Evolutionary conservation across 2,329 filamentous ascomycete genomes (phyloP), one percentile per base, ranked within the genome.

Genomic region (Fusarium albidum): DNA sequence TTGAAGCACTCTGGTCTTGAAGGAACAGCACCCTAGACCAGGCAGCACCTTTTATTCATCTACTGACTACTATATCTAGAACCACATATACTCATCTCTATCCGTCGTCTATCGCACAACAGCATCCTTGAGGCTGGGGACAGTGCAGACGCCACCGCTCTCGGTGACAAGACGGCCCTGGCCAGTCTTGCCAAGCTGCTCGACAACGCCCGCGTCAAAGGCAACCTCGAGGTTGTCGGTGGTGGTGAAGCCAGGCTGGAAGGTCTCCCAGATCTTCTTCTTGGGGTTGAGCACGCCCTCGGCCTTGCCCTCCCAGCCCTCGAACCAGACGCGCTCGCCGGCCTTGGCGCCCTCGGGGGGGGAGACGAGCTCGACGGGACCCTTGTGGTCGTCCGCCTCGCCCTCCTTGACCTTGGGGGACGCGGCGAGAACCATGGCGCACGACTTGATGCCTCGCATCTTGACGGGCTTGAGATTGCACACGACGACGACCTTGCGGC

Each of bases 381-480:
- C 90, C 61, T 88, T 92, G 79, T 96, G 92, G 73, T 94, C 86
- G 70, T 91, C 88, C 14, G 14, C 33, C 70, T 92, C 93, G 37
- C 92, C 94, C 69, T 94, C 90, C 69, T 88, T 87, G 40, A 90
- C 74, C 54, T 83, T 82, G n/a, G 94, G 95, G 14, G 92, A 96
- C 3, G 95, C 95, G 9, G 95, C 95, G 32, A 99, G 84, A 13
- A 99, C 95, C 95, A 99, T 98, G 69, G 93, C 83, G 64, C 78
- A 83, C 4, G 83, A 86, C 78, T 86, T 86, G 78, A 86, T 82
- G 64, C 95, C 95, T 61, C 95, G 91, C 95, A 99, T 99, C 75
- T 96, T 99, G 74, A 98, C 95, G 43, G 95, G 95, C 83, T 99
- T 99, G 65, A 99, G 85, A 77, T 99, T 99, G 82, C 92, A 96